Evolutionary conservation across 169 alveolate species (phyloP), one percentile per base, ranked within the genome.

Genomic region (Fabrea salina): DNA sequence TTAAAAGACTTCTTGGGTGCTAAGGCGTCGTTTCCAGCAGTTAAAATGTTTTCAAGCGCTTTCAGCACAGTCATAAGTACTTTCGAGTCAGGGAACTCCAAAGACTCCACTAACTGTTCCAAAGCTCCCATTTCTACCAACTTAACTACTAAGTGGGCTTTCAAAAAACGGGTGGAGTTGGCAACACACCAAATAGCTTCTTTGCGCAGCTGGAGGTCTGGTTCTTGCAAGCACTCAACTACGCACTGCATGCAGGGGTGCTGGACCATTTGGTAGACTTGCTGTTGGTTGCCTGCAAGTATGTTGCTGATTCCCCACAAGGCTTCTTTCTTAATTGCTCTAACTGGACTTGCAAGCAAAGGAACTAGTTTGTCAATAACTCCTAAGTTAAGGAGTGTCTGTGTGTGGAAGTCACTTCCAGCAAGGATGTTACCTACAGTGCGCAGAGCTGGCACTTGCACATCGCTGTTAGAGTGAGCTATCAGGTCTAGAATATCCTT

Each of bases 241-340:
- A 56, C 40, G 16, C 11, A 19, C n/a, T 16, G n/a, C 67, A 56
- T 56, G 35, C 25, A 56, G 13, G 4, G 39, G 40, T 75, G 39
- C n/a, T 47, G 41, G 0, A 82, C 54, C 1, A 82, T 79, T 54
- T 82, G 40, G 7, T 49, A 25, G 25, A 75, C 76, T 56, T 90
- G 74, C 4, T 41, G 40, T 8, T 44, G 61, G 53, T 83, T 90
- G 19, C 99, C 99, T 33, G 99, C 99, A 1, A 99, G 94, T 44
- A 98, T 95, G 81, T 98, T 98, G 11, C 98, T 93, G 22, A 97
- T 81, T 4, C 99, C 91, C 99, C 99, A 98, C 83, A 99, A 97
- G 27, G 98, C 98, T 84, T 98, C 99, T 91, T 97, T 98, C 76
- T 96, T 94, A 16, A 97, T 91, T 27, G 97, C 86, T 88, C 95